These are phyloP conservation scores for Vitis riparia DNA, from an alignment of 164 flowering plant species.

Conservation along the genomic window DNA sequence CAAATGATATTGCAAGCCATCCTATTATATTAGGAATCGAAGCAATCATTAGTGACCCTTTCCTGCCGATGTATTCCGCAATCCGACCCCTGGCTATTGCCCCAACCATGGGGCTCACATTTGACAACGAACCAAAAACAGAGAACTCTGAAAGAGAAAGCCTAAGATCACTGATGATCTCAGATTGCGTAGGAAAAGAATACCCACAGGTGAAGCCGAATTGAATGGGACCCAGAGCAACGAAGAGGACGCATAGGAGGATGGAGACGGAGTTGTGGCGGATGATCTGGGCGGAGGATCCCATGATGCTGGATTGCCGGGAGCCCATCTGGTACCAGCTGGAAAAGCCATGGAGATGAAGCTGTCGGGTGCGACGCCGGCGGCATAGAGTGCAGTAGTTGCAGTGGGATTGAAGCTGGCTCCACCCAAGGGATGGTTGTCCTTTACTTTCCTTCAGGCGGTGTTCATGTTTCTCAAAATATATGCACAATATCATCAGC, in stretches of 20 bases:
- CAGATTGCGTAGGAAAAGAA: conserved; percentile 63
- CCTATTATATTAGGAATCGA: conserved; percentile 72
- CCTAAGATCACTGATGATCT: conserved; percentile 42
- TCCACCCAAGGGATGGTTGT: no score
- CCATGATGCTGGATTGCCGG: conserved; percentile 32
- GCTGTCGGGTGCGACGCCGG: no score
- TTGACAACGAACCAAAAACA: conserved; percentile 66
- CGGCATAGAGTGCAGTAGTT: no score
- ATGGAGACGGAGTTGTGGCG: conserved; percentile 78
- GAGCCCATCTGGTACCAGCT: conserved; percentile 35
- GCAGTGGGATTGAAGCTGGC: no score
- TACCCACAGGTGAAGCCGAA: conserved; percentile 84
- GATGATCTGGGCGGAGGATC: conserved; percentile 32
- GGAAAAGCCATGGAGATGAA: no score
- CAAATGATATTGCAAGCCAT: conserved; percentile 69
- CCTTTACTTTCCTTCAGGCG: no score
- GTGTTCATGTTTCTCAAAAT: no score
- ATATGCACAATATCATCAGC: no score
- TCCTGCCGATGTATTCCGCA: conserved; percentile 67
- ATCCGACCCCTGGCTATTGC: conserved; percentile 76
- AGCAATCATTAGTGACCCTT: conserved; percentile 79
- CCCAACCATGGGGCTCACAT: conserved; percentile 81
- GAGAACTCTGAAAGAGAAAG: conserved; percentile 66
- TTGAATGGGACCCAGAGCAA: conserved; percentile 87
- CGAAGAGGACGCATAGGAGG: conserved; percentile 72